phyloP scores from a whole-genome alignment of 768 basidiomycete genomes.

The Suillus spraguei region DNA sequence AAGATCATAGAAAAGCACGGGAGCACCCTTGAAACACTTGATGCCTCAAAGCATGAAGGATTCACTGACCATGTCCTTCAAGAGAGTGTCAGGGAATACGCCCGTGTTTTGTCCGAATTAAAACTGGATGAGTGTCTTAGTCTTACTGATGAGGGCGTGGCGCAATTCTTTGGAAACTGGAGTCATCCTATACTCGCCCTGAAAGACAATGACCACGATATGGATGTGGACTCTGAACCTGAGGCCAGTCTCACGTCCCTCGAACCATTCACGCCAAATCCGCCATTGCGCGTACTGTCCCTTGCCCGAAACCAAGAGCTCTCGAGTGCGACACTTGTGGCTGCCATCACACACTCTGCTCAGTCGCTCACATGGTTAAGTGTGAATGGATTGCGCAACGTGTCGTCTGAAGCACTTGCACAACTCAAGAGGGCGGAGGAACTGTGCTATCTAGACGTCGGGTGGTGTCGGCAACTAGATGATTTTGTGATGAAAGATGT shows the following conservation, averaged over 20 bases:
- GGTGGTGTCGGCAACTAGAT: slow-evolving; percentile 83
- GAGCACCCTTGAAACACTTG: slow-evolving; percentile 54
- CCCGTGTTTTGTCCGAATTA: slow-evolving; percentile 51
- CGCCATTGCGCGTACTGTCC: slow-evolving; percentile 54
- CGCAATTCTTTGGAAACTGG: slow-evolving; percentile 68
- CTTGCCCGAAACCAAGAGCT: slow-evolving; percentile 65
- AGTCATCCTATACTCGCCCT: slow-evolving; percentile 14
- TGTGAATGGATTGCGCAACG: slow-evolving; percentile 78
- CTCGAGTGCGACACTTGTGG: slow-evolving; percentile 52
- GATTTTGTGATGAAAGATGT: slow-evolving; percentile 81
- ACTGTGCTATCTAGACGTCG: slow-evolving; percentile 69
- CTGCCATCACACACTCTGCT: slow-evolving; percentile 73
- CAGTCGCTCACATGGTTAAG: slow-evolving; percentile 55
- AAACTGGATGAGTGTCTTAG: slow-evolving; percentile 55
- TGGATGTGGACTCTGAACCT: slow-evolving; percentile 23
- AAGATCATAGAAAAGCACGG: slow-evolving; percentile 60
- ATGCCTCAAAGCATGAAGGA: slow-evolving; percentile 69
- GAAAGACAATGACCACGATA: slow-evolving; percentile 19
- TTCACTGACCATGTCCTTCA: slow-evolving; percentile 64
- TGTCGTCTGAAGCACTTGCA: slow-evolving; percentile 49
- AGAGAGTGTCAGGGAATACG: slow-evolving; percentile 57
- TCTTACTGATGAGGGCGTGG: slow-evolving; percentile 72
- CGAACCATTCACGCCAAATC: slow-evolving; percentile 33
- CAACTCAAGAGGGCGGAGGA: slow-evolving; percentile 38
- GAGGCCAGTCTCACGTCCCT: not conserved